Conservation (phyloP, 2,329 filamentous ascomycete genomes). For the Colletotrichum graminicola region DNA sequence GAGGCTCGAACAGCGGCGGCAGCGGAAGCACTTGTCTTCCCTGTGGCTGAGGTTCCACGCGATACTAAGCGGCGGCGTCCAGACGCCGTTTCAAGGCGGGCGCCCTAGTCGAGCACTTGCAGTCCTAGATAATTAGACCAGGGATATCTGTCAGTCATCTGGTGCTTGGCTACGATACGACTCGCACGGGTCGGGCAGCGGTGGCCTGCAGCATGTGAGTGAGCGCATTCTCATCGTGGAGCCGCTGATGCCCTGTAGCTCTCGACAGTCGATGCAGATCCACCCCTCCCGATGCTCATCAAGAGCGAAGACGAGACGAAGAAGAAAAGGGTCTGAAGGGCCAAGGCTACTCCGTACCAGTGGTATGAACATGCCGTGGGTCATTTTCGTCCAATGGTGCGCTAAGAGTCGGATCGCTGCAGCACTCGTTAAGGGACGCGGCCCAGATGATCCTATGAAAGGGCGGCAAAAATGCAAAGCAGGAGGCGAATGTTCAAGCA, state of each 20-base stretch:
- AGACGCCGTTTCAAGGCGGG: constrained; percentile 35
- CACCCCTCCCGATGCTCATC: constrained; percentile 6
- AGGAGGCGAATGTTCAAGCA: constrained; percentile 9
- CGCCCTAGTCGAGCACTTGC: constrained; percentile 32
- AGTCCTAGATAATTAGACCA: constrained; percentile 12
- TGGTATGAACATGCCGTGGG: constrained; percentile 35
- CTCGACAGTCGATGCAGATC: constrained; percentile 10
- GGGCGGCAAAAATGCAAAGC: constrained; percentile 1
- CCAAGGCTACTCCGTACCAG: constrained; percentile 6
- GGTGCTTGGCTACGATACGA: not conserved
- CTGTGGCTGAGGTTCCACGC: constrained; percentile 25
- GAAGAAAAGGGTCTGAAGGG: constrained; percentile 13
- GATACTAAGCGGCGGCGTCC: constrained; percentile 26
- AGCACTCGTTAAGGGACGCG: constrained; percentile 10
- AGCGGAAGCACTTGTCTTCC: constrained; percentile 3
- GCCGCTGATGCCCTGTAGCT: constrained; percentile 21
- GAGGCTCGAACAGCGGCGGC: constrained; percentile 1
- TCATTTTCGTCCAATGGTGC: constrained; percentile 38
- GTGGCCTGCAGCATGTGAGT: constrained; percentile 35
- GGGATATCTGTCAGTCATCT: constrained; percentile 22
- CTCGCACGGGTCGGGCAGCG: constrained; percentile 30
- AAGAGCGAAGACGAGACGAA: constrained; percentile 38
- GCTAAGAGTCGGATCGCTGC: constrained; percentile 12
- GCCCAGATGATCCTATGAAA: constrained; percentile 13
- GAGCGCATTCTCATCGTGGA: constrained; percentile 24